Conservation (phyloP, 2,329 filamentous ascomycete species). For the Hymenoscyphus albidus region DNA sequence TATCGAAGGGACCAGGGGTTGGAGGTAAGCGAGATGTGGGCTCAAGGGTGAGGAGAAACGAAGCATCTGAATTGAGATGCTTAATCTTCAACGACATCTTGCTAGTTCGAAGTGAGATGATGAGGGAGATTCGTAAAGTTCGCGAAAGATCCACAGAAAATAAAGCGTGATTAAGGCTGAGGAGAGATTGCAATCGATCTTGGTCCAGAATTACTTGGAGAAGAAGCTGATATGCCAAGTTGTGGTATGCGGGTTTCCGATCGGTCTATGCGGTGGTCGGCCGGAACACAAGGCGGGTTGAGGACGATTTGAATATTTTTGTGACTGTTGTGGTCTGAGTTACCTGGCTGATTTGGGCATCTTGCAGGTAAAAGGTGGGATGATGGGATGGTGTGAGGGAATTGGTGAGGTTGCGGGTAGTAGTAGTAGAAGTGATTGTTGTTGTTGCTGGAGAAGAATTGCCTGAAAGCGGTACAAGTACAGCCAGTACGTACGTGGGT, state of each 20-base stretch:
- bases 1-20: constrained; percentile 37
- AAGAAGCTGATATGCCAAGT: not conserved
- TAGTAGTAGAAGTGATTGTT: not conserved
- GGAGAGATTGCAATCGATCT: not conserved
- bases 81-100: constrained; percentile 61
- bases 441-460: not conserved
- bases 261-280: not conserved
- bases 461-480: not conserved
- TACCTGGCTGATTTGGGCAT: not conserved
- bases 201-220: not conserved
- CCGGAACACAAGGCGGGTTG: not conserved
- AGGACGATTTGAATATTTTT: not conserved
- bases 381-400: not conserved
- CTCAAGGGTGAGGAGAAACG: constrained; percentile 59
- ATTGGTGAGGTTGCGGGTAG: not conserved
- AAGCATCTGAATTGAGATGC: constrained; percentile 61
- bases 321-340: not conserved
- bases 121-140: not conserved
- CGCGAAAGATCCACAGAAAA: not conserved
- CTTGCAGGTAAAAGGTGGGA: not conserved
- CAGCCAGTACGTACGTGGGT: not conserved
- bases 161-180: not conserved
- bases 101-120: constrained; percentile 3
- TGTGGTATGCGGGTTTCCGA: constrained; percentile 1
- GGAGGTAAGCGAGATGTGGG: constrained; percentile 34